Base-by-base conservation (phyloP, 148 eudicot genomes). In the Rhododendron mucronatum region DNA sequence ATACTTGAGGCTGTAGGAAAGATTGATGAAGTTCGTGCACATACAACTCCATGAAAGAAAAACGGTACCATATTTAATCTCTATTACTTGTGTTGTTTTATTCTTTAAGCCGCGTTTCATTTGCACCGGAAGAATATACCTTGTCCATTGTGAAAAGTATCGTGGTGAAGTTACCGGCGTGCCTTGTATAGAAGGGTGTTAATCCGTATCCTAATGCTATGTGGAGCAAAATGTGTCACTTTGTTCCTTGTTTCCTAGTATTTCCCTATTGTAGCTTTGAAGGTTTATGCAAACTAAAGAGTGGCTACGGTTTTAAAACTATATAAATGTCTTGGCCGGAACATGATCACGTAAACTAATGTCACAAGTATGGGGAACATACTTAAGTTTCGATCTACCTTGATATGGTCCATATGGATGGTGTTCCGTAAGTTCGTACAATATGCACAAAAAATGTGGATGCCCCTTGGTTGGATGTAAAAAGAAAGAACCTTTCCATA, bases 1-100 rank as follows among this genome's bases (percentile, higher is more conserved):
- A 90, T 97, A 81, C 98, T 97, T 57, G 99, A 97, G 87, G 99
- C 99, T 3, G 96, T 97, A n/a, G 99, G 99, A 45, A 92, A 89
- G 88, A 78, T 97, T 83, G 95, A 95, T 87, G 96, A 94, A 87
- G 98, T 89, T 76, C 85, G 83, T 50, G 67, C 85, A 18, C 82
- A 73, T 81, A 39, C 81, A 63, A 65, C 50, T 87, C 41, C 41
- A 7, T 87, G 84, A 87, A 51, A 73, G 74, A 63, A 67, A 47
- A 61, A 55, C 50, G 80, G 86, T 84, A 79, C 2, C 71, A 21
- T 57, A 57, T 82, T 5, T 5, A 23, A 35, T 44, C 59, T 57
- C 65, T 9, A 73, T 55, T 44, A n/a, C 18, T 26, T 20, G 20
- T 51, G 35, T 30, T 47, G 55, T 50, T n/a, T 26, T 44, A 67